A percentile compares a stretch with the other conserved stretches of the same genome.
phyloP scores from a whole-genome alignment of 768 basidiomycete genomes.

The Atractiella rhizophila region DNA sequence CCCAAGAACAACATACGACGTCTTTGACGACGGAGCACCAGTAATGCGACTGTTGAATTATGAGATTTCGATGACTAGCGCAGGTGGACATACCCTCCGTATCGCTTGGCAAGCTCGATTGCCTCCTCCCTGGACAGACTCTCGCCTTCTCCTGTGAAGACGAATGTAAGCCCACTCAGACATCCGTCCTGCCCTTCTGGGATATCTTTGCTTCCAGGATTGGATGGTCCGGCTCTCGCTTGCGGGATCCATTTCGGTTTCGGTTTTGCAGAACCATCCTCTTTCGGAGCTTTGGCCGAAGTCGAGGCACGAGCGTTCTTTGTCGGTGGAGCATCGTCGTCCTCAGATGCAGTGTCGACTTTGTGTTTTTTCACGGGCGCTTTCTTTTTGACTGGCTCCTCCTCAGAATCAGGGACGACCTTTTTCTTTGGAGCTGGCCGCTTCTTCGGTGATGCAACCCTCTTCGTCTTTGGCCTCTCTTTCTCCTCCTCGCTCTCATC shows the following conservation, averaged over 20 bases:
- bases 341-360: slow-evolving; percentile 6
- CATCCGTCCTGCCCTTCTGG: slow-evolving; percentile 49
- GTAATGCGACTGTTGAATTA: slow-evolving; percentile 45
- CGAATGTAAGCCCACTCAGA: slow-evolving; percentile 62
- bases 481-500: slow-evolving; percentile 8
- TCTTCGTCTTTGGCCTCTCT: slow-evolving; percentile 4
- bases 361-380: slow-evolving; percentile 8
- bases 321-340: slow-evolving; percentile 4
- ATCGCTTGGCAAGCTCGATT: slow-evolving; percentile 65
- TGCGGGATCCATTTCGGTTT: slow-evolving; percentile 22
- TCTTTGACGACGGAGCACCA: slow-evolving; percentile 63
- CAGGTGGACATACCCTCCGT: slow-evolving; percentile 43
- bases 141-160: slow-evolving; percentile 80
- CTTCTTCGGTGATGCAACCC: slow-evolving; percentile 1
- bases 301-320: slow-evolving; percentile 8
- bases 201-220: slow-evolving; percentile 38
- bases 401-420: neutral
- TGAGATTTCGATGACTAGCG: slow-evolving; percentile 1
- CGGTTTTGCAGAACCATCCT: slow-evolving; percentile 16
- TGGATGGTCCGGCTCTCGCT: slow-evolving; percentile 23
- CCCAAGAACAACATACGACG: slow-evolving; percentile 68
- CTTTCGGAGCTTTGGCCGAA: slow-evolving; percentile 10
- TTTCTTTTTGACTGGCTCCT: slow-evolving; percentile 3
- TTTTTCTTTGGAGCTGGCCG: neutral
- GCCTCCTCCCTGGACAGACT: slow-evolving; percentile 74